Evolutionary conservation across 345 rosid genomes (phyloP).

Genomic region (Euphorbia tirucalli): DNA sequence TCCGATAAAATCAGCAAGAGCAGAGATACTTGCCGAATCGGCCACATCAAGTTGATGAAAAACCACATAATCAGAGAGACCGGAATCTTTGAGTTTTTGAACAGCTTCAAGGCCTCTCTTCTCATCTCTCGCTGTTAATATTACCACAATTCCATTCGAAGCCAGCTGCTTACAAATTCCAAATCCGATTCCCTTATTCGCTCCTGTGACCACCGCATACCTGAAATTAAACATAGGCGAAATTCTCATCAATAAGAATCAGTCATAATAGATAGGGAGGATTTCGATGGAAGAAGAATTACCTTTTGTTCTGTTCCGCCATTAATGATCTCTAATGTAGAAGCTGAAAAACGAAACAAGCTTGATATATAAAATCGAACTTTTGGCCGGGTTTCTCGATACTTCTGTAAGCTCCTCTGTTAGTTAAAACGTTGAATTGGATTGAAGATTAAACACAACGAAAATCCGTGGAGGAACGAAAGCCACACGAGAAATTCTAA

Average conservation of each 20-base stretch:
- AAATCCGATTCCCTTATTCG: constrained; percentile 35
- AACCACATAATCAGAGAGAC: constrained; percentile 12
- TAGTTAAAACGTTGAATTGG: no score
- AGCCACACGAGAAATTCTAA: no score
- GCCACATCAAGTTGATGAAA: constrained; percentile 22
- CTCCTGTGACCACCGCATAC: constrained; percentile 33
- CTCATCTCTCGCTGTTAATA: constrained; percentile 18
- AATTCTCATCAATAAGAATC: not conserved
- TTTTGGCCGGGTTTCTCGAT: no score
- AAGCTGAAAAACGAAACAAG: not conserved
- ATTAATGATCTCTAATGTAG: not conserved
- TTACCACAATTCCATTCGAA: constrained; percentile 8
- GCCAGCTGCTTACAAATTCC: constrained; percentile 22
- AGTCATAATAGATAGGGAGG: not conserved
- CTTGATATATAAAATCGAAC: not conserved
- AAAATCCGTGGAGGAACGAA: no score
- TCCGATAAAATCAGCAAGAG: constrained; percentile 19
- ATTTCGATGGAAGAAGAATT: not conserved
- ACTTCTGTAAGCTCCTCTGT: no score
- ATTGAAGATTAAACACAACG: no score
- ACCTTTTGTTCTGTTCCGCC: not conserved
- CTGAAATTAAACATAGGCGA: not conserved
- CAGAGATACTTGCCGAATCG: constrained; percentile 3
- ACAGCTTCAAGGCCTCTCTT: constrained; percentile 15
- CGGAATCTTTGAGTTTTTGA: constrained; percentile 9